phyloP scores from a whole-genome alignment of 2,329 filamentous ascomycete species.

The Claviceps citrina region DNA sequence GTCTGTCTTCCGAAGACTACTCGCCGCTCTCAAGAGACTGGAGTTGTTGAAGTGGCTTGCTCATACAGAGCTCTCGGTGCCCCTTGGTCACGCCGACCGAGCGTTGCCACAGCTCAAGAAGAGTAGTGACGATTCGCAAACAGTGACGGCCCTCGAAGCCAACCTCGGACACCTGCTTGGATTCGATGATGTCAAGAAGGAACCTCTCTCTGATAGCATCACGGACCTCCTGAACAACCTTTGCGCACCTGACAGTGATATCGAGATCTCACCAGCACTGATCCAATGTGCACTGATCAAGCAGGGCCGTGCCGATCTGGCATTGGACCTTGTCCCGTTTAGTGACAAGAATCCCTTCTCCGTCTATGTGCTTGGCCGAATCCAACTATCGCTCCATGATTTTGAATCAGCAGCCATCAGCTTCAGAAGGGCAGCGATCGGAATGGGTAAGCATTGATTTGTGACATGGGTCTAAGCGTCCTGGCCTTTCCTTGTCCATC shows the following conservation, averaged over 20 bases:
- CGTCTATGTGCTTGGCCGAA: slow-evolving; percentile 73
- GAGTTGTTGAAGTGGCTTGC: slow-evolving; percentile 60
- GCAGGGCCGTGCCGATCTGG: slow-evolving; percentile 43
- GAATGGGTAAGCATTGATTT: slow-evolving; percentile 50
- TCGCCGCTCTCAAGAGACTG: slow-evolving; percentile 55
- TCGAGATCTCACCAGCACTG: slow-evolving; percentile 44
- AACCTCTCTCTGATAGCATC: slow-evolving; percentile 41
- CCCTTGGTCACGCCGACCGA: slow-evolving; percentile 25
- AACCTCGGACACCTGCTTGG: slow-evolving; percentile 49
- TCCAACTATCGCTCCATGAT: slow-evolving; percentile 59
- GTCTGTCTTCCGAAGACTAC: slow-evolving; percentile 51
- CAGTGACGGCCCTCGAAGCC: slow-evolving; percentile 43
- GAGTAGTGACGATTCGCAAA: slow-evolving; percentile 28
- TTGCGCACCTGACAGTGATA: slow-evolving; percentile 49
- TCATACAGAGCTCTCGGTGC: slow-evolving; percentile 39
- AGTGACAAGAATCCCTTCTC: slow-evolving; percentile 43
- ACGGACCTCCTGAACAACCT: slow-evolving; percentile 52
- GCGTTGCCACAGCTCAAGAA: slow-evolving; percentile 25
- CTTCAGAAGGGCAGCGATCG: slow-evolving; percentile 72
- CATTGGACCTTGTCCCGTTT: slow-evolving; percentile 41
- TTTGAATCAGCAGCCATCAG: slow-evolving; percentile 55
- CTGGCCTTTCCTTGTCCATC: too few species aligned
- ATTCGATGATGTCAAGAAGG: slow-evolving; percentile 33
- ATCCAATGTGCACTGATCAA: slow-evolving; percentile 49
- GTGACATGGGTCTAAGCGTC: too few species aligned